Conservation (phyloP, 2,329 filamentous ascomycete species). For the Lecanicillium sp. region DNA sequence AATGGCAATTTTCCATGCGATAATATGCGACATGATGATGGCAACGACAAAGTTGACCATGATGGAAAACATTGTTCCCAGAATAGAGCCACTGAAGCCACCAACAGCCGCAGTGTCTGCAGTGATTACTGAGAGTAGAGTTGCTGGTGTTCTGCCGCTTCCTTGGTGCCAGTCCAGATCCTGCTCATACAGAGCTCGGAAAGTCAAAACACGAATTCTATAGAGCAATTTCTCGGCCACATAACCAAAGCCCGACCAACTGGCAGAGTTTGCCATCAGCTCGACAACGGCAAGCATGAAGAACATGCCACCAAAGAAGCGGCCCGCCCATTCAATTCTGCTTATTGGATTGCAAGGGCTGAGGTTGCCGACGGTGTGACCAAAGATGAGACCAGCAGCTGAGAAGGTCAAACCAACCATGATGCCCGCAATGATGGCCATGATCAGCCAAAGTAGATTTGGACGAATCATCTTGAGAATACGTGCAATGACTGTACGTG, state of each 20-base stretch:
- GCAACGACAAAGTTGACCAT: conserved; percentile 59
- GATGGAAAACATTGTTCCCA: conserved; percentile 62
- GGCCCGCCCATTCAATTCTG: conserved; percentile 26
- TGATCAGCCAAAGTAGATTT: conserved; percentile 27
- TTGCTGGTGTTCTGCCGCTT: conserved; percentile 49
- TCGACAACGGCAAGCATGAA: conserved; percentile 42
- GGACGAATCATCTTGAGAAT: conserved; percentile 29
- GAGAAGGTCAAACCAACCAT: conserved; percentile 48
- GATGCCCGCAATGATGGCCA: conserved; percentile 33
- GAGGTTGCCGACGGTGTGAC: conserved; percentile 29
- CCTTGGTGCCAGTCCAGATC: conserved; percentile 66
- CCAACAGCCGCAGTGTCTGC: conserved; percentile 59
- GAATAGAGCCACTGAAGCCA: conserved; percentile 60
- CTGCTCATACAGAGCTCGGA: conserved; percentile 57
- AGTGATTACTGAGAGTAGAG: conserved; percentile 59
- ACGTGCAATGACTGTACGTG: conserved; percentile 29
- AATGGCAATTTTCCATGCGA: conserved; percentile 69
- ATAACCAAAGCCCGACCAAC: conserved; percentile 39
- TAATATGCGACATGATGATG: conserved; percentile 59
- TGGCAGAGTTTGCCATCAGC: conserved; percentile 46
- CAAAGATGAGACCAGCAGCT: conserved; percentile 44
- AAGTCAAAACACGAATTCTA: conserved; percentile 52
- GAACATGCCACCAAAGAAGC: conserved; percentile 49
- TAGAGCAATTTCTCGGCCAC: conserved; percentile 56
- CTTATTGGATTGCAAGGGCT: conserved; percentile 37